Evolutionary conservation across 1,139 yeast genomes (phyloP).

Genomic region (Geotrichum reessii): DNA sequence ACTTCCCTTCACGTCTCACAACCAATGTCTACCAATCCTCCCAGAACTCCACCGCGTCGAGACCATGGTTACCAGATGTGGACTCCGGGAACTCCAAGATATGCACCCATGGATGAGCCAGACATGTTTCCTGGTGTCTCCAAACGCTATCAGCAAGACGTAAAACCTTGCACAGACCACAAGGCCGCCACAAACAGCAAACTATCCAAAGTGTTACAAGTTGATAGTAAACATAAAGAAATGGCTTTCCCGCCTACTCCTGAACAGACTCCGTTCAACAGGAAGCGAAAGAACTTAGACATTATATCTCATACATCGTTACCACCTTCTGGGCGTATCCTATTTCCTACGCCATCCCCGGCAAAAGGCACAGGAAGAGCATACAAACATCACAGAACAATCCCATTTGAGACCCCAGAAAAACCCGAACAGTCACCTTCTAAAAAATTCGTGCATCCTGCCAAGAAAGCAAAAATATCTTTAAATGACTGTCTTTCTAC

Average conservation of each 20-base stretch:
- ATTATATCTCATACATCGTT: slow-evolving; percentile 7
- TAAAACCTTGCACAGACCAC: not conserved
- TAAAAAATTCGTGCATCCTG: not conserved
- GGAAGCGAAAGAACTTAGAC: slow-evolving; percentile 16
- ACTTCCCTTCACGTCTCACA: not conserved
- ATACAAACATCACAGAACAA: slow-evolving; percentile 7
- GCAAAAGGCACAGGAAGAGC: slow-evolving; percentile 19
- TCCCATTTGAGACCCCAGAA: not conserved
- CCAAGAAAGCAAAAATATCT: not conserved
- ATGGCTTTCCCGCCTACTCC: slow-evolving; percentile 19
- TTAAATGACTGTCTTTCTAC: slow-evolving; percentile 1
- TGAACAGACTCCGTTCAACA: slow-evolving; percentile 19
- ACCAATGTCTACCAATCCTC: slow-evolving; percentile 17
- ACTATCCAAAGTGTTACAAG: not conserved
- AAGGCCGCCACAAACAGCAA: not conserved
- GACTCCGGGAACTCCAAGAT: slow-evolving; percentile 37
- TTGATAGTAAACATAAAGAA: not conserved
- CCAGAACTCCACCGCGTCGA: slow-evolving; percentile 32
- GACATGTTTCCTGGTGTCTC: slow-evolving; percentile 21
- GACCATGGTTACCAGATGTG: slow-evolving; percentile 22
- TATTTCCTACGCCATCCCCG: slow-evolving; percentile 17
- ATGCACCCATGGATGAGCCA: slow-evolving; percentile 36
- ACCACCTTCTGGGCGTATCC: slow-evolving; percentile 11
- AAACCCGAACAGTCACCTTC: not conserved
- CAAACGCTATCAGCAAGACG: not conserved